Base-by-base conservation (phyloP, 768 basidiomycete genomes). In the Calocera cornea region DNA sequence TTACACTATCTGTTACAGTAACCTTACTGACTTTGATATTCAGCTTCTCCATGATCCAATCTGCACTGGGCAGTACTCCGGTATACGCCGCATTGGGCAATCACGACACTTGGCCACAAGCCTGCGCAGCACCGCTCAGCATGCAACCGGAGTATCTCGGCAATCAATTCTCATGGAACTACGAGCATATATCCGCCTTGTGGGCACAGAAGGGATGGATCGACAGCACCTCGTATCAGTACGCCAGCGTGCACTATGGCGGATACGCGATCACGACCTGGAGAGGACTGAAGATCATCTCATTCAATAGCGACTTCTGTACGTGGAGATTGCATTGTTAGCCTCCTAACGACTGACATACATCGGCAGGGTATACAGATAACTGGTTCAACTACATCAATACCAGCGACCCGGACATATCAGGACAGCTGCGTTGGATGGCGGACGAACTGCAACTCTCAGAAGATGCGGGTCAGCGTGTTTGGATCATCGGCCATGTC, bases 1-100 rank as follows among this genome's bases (percentile, higher is more conserved):
- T 19, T 8, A 47, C 44, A 7, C 44, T 3, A 17, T 47, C 19
- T 47, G 44, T 3, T 17, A 47, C 24, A 47, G 16, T 19, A 38
- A 8, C 44, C 19, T 47, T 5, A 24, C 19, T 47, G 19, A 47
- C 19, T 24, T 19, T 19, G 44, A 47, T 7, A 3, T 7, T 3
- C 44, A 47, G 44, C 5, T 47, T 47, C 24, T 47, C 24, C 19
- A 19, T 47, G 60, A 54, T 54, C 24, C 49, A 41, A 86, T 81
- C 85, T 0, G 76, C 87, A 0, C 79, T 90, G 29, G 84, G 83
- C 16, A 78, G 82, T 16, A 86, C 87, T 0, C 87, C 89, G 19
- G 82, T 90, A 1, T 91, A 90, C 70, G 84, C 86, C 33, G 83
- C 86, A 0, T 77, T 90, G 7, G 89, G 89, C 11, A 91, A 91